phyloP scores from a whole-genome alignment of 768 basidiomycete species.

The Multifurca ochricompacta region DNA sequence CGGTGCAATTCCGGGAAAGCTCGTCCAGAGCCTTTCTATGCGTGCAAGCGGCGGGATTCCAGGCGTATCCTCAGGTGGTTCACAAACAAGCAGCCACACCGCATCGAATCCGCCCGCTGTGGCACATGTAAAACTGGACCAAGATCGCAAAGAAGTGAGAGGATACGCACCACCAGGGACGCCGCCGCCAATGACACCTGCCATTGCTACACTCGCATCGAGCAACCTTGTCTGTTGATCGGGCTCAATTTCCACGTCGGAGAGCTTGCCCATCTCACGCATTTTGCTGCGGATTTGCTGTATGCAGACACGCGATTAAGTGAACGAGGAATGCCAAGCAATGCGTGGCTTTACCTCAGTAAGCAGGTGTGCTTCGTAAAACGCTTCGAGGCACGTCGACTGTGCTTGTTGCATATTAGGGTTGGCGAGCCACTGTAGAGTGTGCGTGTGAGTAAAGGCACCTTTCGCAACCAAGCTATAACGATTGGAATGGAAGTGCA shows the following conservation, averaged over 20 bases:
- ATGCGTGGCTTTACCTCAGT: conserved; percentile 41
- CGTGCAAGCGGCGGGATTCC: conserved; percentile 43
- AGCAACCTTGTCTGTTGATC: conserved; percentile 77
- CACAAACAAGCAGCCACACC: conserved; percentile 84
- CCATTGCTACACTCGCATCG: conserved; percentile 63
- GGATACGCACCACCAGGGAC: conserved; percentile 84
- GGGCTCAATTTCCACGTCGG: conserved; percentile 87
- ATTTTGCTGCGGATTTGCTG: conserved; percentile 74
- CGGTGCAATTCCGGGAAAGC: conserved; percentile 63
- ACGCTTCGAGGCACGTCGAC: conserved; percentile 41
- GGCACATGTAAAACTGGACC: not conserved
- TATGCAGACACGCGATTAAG: not conserved
- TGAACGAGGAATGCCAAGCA: conserved; percentile 1
- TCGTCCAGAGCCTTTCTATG: conserved; percentile 63
- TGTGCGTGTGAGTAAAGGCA: not conserved
- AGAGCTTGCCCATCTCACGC: conserved; percentile 72
- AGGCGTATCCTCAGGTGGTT: conserved; percentile 38
- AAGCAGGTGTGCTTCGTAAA: conserved; percentile 48
- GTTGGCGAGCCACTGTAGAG: conserved; percentile 50
- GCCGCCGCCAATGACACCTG: conserved; percentile 89
- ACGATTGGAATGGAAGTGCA: not conserved
- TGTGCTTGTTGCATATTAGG: conserved; percentile 40
- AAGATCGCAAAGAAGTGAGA: not conserved
- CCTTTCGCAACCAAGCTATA: not conserved
- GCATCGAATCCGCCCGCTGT: conserved; percentile 97